Percentiles rank a stretch among this genome's conserved stretches.
Evolutionary conservation across 1,284 basidiomycete species (phyloP).

Genomic region (Ceratobasidium sp.): DNA sequence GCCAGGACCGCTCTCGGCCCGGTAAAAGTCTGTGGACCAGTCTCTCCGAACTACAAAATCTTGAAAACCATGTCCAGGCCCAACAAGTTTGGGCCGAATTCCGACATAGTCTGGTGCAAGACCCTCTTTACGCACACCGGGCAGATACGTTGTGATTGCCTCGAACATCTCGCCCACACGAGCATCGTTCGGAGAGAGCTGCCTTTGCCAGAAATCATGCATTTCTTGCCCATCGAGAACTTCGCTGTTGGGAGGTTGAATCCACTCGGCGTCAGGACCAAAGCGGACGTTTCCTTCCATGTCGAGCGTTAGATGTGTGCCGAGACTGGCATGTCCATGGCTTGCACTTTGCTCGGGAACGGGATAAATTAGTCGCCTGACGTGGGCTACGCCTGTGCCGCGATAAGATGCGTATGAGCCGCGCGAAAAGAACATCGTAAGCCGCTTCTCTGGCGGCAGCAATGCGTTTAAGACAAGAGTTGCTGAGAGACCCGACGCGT

Average conservation of each 20-base stretch:
- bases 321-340: conserved; percentile 80
- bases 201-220: conserved; percentile 79
- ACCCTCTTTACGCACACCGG: conserved; percentile 70
- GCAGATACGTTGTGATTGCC: conserved; percentile 79
- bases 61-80: conserved; percentile 79
- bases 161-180: conserved; percentile 68
- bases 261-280: conserved; percentile 93
- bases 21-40: conserved; percentile 34
- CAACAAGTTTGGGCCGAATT: conserved; percentile 87
- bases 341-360: conserved; percentile 72
- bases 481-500: conserved; percentile 86
- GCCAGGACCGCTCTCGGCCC: neutral
- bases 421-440: conserved; percentile 79
- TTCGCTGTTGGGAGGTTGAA: conserved; percentile 63
- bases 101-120: conserved; percentile 92
- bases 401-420: conserved; percentile 90
- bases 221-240: conserved; percentile 56
- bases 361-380: conserved; percentile 87
- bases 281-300: conserved; percentile 89
- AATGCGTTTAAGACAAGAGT: conserved; percentile 77
- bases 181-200: conserved; percentile 72
- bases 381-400: conserved; percentile 72
- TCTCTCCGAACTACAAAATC: conserved; percentile 82
- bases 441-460: conserved; percentile 64
- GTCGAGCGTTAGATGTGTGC: conserved; percentile 92